A percentile compares a stretch with the other conserved stretches of the same genome.
Evolutionary conservation across 805 yeast genomes (phyloP).

Genomic region (Lipomyces sp.): DNA sequence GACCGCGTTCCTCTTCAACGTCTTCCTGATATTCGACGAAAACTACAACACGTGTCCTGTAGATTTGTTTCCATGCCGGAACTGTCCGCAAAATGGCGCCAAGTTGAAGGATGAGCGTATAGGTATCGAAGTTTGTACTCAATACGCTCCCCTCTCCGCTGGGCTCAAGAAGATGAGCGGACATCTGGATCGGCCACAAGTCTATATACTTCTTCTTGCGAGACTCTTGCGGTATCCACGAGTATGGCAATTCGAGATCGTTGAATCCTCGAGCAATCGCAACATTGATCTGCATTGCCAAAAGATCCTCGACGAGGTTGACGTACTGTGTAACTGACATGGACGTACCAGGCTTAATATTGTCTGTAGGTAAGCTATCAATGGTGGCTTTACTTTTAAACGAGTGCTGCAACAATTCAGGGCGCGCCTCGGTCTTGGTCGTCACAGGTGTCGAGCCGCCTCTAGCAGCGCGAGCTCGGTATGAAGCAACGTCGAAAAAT

Average conservation of each 20-base stretch:
- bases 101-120: slow-evolving; percentile 87
- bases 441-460: slow-evolving; percentile 13
- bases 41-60: slow-evolving; percentile 76
- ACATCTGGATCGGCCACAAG: slow-evolving; percentile 95
- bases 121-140: slow-evolving; percentile 94
- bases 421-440: slow-evolving; percentile 21
- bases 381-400: slow-evolving; percentile 42
- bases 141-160: slow-evolving; percentile 68
- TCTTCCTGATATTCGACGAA: slow-evolving; percentile 82
- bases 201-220: slow-evolving; percentile 63
- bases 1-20: slow-evolving; percentile 65
- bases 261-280: slow-evolving; percentile 93
- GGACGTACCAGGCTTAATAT: slow-evolving; percentile 69
- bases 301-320: slow-evolving; percentile 84
- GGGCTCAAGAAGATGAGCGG: slow-evolving; percentile 71
- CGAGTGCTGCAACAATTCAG: slow-evolving; percentile 25
- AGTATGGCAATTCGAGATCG: slow-evolving; percentile 62
- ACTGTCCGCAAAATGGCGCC: slow-evolving; percentile 94
- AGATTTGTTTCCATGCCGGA: slow-evolving; percentile 85
- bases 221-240: slow-evolving; percentile 40
- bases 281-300: slow-evolving; percentile 85
- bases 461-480: slow-evolving; percentile 13
- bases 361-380: slow-evolving; percentile 76
- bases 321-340: slow-evolving; percentile 86
- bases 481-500: slow-evolving; percentile 61